A percentile compares a stretch with the other conserved stretches of the same genome.
phyloP scores from a whole-genome alignment of 352 stramenopile species.

The Peronosclerospora sorghi region DNA sequence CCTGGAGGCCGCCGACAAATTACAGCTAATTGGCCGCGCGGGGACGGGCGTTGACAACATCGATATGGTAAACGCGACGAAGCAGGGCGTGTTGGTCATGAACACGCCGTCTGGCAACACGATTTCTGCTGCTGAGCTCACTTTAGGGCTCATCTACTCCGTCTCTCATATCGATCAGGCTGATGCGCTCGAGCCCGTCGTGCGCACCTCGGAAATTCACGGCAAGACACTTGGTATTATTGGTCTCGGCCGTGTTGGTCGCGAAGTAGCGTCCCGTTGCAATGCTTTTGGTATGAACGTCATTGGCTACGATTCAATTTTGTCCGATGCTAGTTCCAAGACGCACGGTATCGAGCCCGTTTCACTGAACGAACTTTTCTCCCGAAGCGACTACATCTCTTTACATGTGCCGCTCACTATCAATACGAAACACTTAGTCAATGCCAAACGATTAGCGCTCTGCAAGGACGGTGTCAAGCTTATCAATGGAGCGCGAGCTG shows the following conservation, averaged over 20 bases:
- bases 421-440: slow-evolving; percentile 88
- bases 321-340: slow-evolving; percentile 80
- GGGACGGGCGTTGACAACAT: slow-evolving; percentile 92
- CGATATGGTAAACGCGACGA: slow-evolving; percentile 84
- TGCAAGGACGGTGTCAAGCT: slow-evolving; percentile 91
- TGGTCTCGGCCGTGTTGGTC: slow-evolving; percentile 90
- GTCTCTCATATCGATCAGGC: slow-evolving; percentile 31
- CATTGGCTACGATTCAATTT: slow-evolving; percentile 88
- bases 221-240: slow-evolving; percentile 76
- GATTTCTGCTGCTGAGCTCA: slow-evolving; percentile 91
- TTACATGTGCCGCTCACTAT: slow-evolving; percentile 95
- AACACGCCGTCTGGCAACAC: slow-evolving; percentile 94
- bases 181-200: slow-evolving; percentile 1
- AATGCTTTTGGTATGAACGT: slow-evolving; percentile 91
- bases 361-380: slow-evolving; percentile 77
- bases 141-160: slow-evolving; percentile 83
- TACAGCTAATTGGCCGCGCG: slow-evolving; percentile 84
- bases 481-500: slow-evolving; percentile 90
- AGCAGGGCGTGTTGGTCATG: slow-evolving; percentile 90
- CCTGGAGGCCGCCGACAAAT: slow-evolving; percentile 39
- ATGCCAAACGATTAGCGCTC: slow-evolving; percentile 51
- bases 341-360: slow-evolving; percentile 77
- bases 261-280: slow-evolving; percentile 87
- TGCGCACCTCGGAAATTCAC: slow-evolving; percentile 53
- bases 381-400: slow-evolving; percentile 91